Evolutionary conservation across 2,329 filamentous ascomycete genomes (phyloP).

Genomic region (Ophiocordyceps unilateralis): DNA sequence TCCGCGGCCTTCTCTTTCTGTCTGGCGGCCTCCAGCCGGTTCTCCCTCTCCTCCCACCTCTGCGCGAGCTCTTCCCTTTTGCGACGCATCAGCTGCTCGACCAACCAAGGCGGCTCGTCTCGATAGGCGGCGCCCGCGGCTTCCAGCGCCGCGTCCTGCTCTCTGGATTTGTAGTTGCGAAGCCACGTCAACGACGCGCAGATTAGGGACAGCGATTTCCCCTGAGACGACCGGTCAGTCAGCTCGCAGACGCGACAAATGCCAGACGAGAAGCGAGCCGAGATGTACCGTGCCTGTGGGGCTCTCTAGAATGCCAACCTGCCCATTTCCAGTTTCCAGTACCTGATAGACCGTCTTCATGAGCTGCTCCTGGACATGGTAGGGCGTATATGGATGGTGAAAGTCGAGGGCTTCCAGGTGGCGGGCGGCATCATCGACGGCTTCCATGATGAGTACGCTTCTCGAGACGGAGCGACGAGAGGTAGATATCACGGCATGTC

Average conservation of each 20-base stretch:
- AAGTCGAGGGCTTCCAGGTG: slow-evolving; percentile 37
- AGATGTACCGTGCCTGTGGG: slow-evolving; percentile 58
- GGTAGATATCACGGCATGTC: not conserved
- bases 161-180: slow-evolving; percentile 55
- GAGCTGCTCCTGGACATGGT: slow-evolving; percentile 73
- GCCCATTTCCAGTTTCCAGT: slow-evolving; percentile 50
- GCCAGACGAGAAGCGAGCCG: not conserved
- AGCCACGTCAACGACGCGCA: slow-evolving; percentile 83
- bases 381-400: slow-evolving; percentile 75
- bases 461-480: not conserved
- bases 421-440: slow-evolving; percentile 3
- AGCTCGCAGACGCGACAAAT: not conserved
- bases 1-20: slow-evolving; percentile 44
- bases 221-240: slow-evolving; percentile 23
- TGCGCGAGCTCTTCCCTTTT: slow-evolving; percentile 49
- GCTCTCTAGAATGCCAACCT: slow-evolving; percentile 79
- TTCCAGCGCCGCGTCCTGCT: slow-evolving; percentile 34
- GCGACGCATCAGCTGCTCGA: slow-evolving; percentile 56
- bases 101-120: slow-evolving; percentile 72
- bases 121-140: slow-evolving; percentile 26
- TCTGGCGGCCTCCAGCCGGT: slow-evolving; percentile 47
- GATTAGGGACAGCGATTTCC: slow-evolving; percentile 83
- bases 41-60: slow-evolving; percentile 56
- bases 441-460: not conserved
- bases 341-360: slow-evolving; percentile 72